These are phyloP conservation scores for Pichia kudriavzevii DNA, from an alignment of 1,139 yeast genomes.

Conservation along the genomic window DNA sequence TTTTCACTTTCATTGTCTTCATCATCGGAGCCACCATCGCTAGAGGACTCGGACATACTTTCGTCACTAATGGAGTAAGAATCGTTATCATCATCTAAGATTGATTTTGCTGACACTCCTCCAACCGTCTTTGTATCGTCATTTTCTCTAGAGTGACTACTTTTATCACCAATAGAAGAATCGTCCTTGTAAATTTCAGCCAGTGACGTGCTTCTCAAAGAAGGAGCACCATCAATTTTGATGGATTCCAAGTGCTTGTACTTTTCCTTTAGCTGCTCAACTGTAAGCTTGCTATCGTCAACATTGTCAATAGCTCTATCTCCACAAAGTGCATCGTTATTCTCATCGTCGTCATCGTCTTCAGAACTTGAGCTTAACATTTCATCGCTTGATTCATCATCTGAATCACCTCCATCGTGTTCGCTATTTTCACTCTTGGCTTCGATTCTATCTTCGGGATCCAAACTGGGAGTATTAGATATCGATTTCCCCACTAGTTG, in stretches of 20 bases:
- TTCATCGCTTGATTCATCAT: constrained; percentile 19
- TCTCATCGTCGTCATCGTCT: constrained; percentile 25
- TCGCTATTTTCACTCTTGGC: constrained; percentile 17
- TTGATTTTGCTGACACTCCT: constrained; percentile 16
- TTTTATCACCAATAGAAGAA: constrained; percentile 19
- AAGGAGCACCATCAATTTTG: not conserved
- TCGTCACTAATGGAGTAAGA: constrained; percentile 22
- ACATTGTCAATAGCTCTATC: constrained; percentile 18
- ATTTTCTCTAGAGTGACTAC: constrained; percentile 12
- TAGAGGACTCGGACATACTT: constrained; percentile 3
- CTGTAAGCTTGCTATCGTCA: constrained; percentile 50
- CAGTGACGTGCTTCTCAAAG: constrained; percentile 3
- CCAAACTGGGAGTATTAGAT: constrained; percentile 16
- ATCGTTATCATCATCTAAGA: constrained; percentile 22
- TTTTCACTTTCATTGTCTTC: constrained; percentile 19
- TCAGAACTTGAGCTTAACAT: constrained; percentile 22
- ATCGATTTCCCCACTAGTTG: constrained; percentile 44
- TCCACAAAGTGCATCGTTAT: constrained; percentile 5
- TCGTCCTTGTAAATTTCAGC: constrained; percentile 20
- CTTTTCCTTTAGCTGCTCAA: constrained; percentile 59
- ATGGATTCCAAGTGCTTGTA: constrained; percentile 42
- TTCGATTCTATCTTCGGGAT: constrained; percentile 6
- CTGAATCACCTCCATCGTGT: constrained; percentile 25
- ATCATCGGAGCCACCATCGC: constrained; percentile 15
- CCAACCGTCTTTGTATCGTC: constrained; percentile 19